These are phyloP conservation scores for Lactarius hengduanensis DNA, from an alignment of 768 basidiomycete species.

Conservation along the genomic window DNA sequence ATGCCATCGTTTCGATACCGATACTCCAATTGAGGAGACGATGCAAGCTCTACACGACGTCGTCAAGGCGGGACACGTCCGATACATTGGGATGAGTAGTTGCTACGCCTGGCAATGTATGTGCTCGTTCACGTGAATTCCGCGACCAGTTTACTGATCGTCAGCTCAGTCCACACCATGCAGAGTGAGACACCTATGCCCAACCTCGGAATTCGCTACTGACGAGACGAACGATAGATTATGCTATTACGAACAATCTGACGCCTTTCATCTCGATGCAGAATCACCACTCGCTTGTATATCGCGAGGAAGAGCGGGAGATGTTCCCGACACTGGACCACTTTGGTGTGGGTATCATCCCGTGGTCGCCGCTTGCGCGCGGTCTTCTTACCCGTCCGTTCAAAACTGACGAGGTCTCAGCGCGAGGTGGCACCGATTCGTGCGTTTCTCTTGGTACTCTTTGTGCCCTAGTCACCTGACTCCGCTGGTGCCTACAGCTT, in stretches of 20 bases:
- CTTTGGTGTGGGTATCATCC: slow-evolving; percentile 27
- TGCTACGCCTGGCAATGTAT: slow-evolving; percentile 35
- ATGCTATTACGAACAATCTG: slow-evolving; percentile 24
- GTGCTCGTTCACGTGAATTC: slow-evolving; percentile 10
- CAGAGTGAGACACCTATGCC: slow-evolving; percentile 17
- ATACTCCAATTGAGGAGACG: slow-evolving; percentile 36
- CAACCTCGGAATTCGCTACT: slow-evolving; percentile 18
- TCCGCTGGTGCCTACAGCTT: slow-evolving; percentile 3
- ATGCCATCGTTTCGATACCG: slow-evolving; percentile 41
- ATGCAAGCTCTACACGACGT: slow-evolving; percentile 43
- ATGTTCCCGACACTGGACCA: slow-evolving; percentile 37
- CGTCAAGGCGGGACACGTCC: slow-evolving; percentile 39
- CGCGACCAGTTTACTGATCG: slow-evolving; percentile 18
- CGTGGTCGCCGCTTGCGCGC: slow-evolving; percentile 26
- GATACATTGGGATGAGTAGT: slow-evolving; percentile 37
- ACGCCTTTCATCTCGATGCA: slow-evolving; percentile 29
- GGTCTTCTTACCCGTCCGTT: slow-evolving; percentile 25
- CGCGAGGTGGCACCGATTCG: slow-evolving; percentile 13
- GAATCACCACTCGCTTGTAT: slow-evolving; percentile 36
- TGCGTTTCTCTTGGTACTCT: not conserved
- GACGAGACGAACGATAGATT: slow-evolving; percentile 24
- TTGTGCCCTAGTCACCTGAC: not conserved
- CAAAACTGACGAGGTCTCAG: not conserved
- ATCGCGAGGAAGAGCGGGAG: slow-evolving; percentile 42
- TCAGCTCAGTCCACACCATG: slow-evolving; percentile 22